Base-by-base conservation (phyloP, 2,329 filamentous ascomycete genomes). In the Ceratocystis alfenasii region DNA sequence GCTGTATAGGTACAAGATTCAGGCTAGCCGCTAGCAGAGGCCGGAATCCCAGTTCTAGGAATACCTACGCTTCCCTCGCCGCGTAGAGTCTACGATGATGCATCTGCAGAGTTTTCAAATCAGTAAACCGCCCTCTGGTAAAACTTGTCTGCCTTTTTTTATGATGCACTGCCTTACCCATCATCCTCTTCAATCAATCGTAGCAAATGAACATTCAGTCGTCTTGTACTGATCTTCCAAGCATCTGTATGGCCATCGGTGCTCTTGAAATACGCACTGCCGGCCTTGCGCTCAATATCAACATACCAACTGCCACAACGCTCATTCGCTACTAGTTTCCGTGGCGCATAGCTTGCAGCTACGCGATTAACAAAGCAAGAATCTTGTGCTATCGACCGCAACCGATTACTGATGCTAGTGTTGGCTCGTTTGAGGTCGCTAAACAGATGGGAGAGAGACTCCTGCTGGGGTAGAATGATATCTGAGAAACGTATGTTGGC, bases 251-350 rank as follows among this genome's bases (percentile, higher is more conserved):
- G 94, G 0, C 94, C 94, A 76, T 99, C 94, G 1, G 94, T 99
- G 76, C 90, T 95, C 80, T 99, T 99, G 77, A 97, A 99, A 76
- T 97, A 99, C 41, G 88, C 89, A 69, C 88, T 91, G 41, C 83
- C 88, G 1, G 73, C 76, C 75, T 93, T 94, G 30, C 72, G 72
- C 6, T 74, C 74, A 0, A 87, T 87, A 44, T 79, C 76, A 30
- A 97, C 88, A 74, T 97, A 97, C 94, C 94, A 99, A 75, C 89
- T 93, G 0, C 94, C 94, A 74, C 94, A 97, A 68, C 94, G 83
- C 78, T 97, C 92, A 73, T 99, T 99, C 36, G 93, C 91, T 15
- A 97, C 79, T 1, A 97, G 78, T 0, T 91, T 90, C 1, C 93
- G 78, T 2, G 71, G 55, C 25, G 67, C 70, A 66, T 80, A 84